A percentile compares a stretch with the other conserved stretches of the same genome.
Conservation (phyloP, 768 basidiomycete species). For the Stropharia rugosoannulata region DNA sequence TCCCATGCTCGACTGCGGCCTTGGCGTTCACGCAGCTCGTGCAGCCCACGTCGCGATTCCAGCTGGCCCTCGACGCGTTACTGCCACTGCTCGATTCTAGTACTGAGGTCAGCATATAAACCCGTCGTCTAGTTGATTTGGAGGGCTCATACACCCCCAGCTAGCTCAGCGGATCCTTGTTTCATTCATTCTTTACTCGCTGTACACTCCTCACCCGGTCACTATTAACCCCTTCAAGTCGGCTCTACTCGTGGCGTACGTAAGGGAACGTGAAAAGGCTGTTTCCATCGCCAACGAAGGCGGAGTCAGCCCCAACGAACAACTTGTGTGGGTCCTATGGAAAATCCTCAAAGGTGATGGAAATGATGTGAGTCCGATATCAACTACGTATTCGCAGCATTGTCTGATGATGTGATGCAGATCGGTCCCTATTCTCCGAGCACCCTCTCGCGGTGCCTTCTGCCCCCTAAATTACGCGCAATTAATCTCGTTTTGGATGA, state of each 20-base stretch:
- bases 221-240: constrained; percentile 82
- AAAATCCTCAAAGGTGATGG: constrained; percentile 84
- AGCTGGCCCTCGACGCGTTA: constrained; percentile 81
- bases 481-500: constrained; percentile 70
- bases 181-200: constrained; percentile 75
- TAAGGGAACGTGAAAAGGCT: constrained; percentile 66
- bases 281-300: constrained; percentile 45
- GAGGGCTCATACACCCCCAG: constrained; percentile 31
- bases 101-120: constrained; percentile 48
- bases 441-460: constrained; percentile 69
- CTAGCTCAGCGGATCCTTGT: constrained; percentile 74
- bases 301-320: constrained; percentile 64
- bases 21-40: constrained; percentile 76
- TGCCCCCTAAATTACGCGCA: constrained; percentile 74
- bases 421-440: constrained; percentile 82
- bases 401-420: constrained; percentile 32
- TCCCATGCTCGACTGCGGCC: constrained; percentile 77
- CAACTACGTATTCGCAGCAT: not conserved
- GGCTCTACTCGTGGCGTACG: constrained; percentile 63
- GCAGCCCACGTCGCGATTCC: constrained; percentile 74
- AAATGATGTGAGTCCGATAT: constrained; percentile 58
- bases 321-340: constrained; percentile 85
- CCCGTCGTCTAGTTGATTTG: constrained; percentile 5
- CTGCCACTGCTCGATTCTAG: constrained; percentile 66
- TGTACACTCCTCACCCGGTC: constrained; percentile 80